These are phyloP conservation scores for Candida gigantensis DNA, from an alignment of 1,139 yeast genomes.

Conservation along the genomic window DNA sequence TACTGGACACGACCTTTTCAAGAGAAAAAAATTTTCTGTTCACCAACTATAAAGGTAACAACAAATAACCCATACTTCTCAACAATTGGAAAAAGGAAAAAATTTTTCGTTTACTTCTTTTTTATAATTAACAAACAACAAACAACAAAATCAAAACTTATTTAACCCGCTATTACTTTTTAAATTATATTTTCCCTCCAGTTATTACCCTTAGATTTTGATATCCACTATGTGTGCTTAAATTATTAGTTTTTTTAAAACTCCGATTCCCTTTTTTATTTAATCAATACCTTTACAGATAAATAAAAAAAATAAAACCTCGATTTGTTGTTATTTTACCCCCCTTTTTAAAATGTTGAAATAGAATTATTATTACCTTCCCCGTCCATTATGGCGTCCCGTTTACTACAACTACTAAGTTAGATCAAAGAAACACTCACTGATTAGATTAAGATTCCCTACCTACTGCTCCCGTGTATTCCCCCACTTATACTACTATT, in stretches of 20 bases:
- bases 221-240: slow-evolving; percentile 37
- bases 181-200: slow-evolving; percentile 17
- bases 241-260: slow-evolving; percentile 19
- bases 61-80: neutral
- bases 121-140: slow-evolving; percentile 16
- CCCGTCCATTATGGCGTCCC: slow-evolving; percentile 37
- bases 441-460: neutral
- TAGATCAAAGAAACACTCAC: neutral
- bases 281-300: slow-evolving; percentile 1
- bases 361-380: slow-evolving; percentile 18
- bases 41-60: neutral
- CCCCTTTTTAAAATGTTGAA: slow-evolving; percentile 26
- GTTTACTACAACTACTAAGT: slow-evolving; percentile 7
- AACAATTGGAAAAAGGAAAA: neutral
- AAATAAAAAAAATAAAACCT: slow-evolving; percentile 3
- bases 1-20: neutral
- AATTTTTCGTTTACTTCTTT: too few species aligned
- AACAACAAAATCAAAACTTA: slow-evolving; percentile 11
- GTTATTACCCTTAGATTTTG: slow-evolving; percentile 9
- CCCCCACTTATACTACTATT: slow-evolving; percentile 5
- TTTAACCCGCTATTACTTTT: slow-evolving; percentile 3
- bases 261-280: slow-evolving; percentile 8
- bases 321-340: slow-evolving; percentile 8
- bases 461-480: too few species aligned
- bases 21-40: too few species aligned